Conservation (phyloP, 1,284 basidiomycete genomes). For the Hymenochaete sp. region DNA sequence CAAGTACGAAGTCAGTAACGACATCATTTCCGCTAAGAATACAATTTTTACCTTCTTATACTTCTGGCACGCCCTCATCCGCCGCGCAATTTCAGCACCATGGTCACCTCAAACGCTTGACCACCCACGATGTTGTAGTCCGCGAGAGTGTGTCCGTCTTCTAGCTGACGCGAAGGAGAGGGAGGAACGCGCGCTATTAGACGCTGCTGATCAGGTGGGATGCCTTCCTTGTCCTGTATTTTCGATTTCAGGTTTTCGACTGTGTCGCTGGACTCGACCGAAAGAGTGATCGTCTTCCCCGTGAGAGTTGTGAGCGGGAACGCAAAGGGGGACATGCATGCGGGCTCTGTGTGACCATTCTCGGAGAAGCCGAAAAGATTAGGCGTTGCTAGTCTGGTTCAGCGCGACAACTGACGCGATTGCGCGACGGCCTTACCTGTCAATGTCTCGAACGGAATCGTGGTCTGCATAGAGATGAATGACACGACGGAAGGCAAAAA, state of each 20-base stretch:
- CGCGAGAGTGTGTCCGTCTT: conserved; percentile 58
- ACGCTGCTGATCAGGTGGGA: conserved; percentile 66
- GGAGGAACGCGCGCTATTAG: no score
- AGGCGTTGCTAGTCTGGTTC: conserved; percentile 68
- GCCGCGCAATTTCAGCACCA: conserved; percentile 51
- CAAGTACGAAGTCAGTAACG: no score
- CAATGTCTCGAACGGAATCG: no score
- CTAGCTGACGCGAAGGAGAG: conserved; percentile 72
- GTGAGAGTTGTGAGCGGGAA: conserved; percentile 44
- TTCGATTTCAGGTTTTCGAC: conserved; percentile 46
- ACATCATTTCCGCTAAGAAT: no score
- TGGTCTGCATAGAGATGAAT: no score
- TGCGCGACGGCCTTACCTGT: no score
- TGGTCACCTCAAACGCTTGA: conserved; percentile 41
- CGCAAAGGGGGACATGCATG: no score
- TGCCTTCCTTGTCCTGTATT: conserved; percentile 45
- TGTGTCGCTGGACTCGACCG: conserved; percentile 48
- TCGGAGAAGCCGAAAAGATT: no score
- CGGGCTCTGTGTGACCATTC: no score
- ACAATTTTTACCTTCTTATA: no score
- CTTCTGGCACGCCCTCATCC: no score
- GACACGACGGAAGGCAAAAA: no score
- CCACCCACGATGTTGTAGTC: conserved; percentile 47
- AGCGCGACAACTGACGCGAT: conserved; percentile 54
- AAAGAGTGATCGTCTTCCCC: conserved; percentile 52